Evolutionary conservation across 2,329 filamentous ascomycete genomes (phyloP).

Genomic region (Arachnopeziza araneosa): DNA sequence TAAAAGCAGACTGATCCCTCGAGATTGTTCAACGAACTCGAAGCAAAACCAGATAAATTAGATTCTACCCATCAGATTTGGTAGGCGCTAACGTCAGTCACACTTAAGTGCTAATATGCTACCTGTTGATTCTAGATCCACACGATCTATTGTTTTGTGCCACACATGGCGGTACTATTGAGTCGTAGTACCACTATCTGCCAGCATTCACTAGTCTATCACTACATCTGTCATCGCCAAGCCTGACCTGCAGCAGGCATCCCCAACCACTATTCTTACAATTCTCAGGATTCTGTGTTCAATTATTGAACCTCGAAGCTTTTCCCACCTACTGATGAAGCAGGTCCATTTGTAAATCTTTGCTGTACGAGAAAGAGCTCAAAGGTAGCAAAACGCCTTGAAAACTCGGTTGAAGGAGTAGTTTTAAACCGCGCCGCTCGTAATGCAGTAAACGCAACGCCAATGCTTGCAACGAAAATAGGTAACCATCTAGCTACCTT

Average conservation of each 20-base stretch:
- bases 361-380: neutral
- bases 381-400: conserved; percentile 15
- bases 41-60: no score
- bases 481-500: neutral
- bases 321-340: conserved; percentile 8
- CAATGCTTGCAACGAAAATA: neutral
- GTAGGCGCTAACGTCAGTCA: neutral
- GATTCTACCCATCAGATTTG: neutral
- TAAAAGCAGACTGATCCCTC: no score
- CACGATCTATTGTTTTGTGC: neutral
- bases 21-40: no score
- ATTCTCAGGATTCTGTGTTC: neutral
- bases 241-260: neutral
- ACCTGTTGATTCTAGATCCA: neutral
- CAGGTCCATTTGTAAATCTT: neutral
- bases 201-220: neutral
- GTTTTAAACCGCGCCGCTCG: conserved; percentile 18
- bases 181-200: neutral
- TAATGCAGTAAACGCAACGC: neutral
- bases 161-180: neutral
- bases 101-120: neutral
- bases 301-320: neutral
- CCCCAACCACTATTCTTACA: neutral
- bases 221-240: neutral
- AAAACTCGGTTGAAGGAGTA: conserved; percentile 31